Evolutionary conservation across 305 asterid species (phyloP).

Genomic region (Rubia peregrina): DNA sequence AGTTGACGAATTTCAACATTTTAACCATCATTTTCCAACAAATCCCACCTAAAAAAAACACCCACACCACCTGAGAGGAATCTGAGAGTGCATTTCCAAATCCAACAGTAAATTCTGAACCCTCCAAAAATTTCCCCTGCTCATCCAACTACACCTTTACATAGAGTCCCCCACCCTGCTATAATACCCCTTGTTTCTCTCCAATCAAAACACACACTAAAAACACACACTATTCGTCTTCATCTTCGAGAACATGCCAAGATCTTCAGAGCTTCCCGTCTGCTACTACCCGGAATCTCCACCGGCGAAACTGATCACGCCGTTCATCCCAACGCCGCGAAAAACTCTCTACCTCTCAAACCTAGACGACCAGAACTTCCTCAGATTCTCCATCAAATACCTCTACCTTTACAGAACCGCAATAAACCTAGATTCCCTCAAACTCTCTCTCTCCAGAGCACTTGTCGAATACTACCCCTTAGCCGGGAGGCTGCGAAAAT

Average conservation of each 20-base stretch:
- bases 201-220: slow-evolving; percentile 1
- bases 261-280: slow-evolving; percentile 49
- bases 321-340: slow-evolving; percentile 45
- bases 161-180: slow-evolving; percentile 5
- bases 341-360: slow-evolving; percentile 56
- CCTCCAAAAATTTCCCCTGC: slow-evolving; percentile 1
- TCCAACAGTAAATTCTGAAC: slow-evolving; percentile 22
- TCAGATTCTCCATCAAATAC: slow-evolving; percentile 67
- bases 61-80: slow-evolving; percentile 9
- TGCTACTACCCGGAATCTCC: slow-evolving; percentile 44
- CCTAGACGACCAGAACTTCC: slow-evolving; percentile 73
- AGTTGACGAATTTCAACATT: no score
- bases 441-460: slow-evolving; percentile 42
- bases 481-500: slow-evolving; percentile 55
- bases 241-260: slow-evolving; percentile 28
- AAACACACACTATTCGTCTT: background rate
- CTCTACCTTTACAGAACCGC: slow-evolving; percentile 48
- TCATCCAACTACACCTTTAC: background rate
- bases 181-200: slow-evolving; percentile 5
- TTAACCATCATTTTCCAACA: no score
- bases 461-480: slow-evolving; percentile 68
- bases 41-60: no score
- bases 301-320: slow-evolving; percentile 29
- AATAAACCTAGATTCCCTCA: slow-evolving; percentile 30
- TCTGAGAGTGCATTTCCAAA: slow-evolving; percentile 21